Evolutionary conservation across 768 basidiomycete species (phyloP).

Genomic region (Plicaturopsis crispa): DNA sequence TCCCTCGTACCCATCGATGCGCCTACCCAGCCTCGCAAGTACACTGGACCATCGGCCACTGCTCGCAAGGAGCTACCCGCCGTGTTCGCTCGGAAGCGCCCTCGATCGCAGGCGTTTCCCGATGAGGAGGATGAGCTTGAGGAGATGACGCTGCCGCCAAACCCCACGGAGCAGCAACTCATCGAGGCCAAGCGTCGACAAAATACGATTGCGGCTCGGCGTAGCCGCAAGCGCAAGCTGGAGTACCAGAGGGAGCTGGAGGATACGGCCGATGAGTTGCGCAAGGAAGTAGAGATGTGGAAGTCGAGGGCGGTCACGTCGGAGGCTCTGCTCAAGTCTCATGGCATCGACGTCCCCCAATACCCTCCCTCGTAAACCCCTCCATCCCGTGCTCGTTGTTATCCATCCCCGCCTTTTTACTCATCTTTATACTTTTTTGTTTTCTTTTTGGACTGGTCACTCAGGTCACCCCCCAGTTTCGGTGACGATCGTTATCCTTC

Average conservation of each 20-base stretch:
- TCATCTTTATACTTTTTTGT: constrained; percentile 14
- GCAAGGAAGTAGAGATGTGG: constrained; percentile 57
- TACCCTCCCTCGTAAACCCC: constrained; percentile 25
- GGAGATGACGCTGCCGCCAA: constrained; percentile 29
- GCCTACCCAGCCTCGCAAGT: constrained; percentile 75
- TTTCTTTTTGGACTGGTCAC: constrained; percentile 12
- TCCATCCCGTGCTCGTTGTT: constrained; percentile 7
- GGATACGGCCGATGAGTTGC: constrained; percentile 41
- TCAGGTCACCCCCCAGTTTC: not conserved
- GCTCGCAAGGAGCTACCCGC: constrained; percentile 76
- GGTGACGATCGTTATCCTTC: constrained; percentile 29
- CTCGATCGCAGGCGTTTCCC: constrained; percentile 36
- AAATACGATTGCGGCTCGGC: constrained; percentile 82
- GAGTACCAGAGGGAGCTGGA: constrained; percentile 64
- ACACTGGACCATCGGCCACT: constrained; percentile 63
- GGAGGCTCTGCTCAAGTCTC: constrained; percentile 46
- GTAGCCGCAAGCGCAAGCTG: constrained; percentile 68
- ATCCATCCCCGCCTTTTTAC: constrained; percentile 19
- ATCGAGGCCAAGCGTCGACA: constrained; percentile 74
- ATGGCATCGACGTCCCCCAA: constrained; percentile 50
- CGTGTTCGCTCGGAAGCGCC: constrained; percentile 60
- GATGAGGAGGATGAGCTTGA: constrained; percentile 47
- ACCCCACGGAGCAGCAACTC: constrained; percentile 52
- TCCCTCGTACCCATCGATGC: constrained; percentile 64
- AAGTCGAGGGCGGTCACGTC: constrained; percentile 40